These are phyloP conservation scores for Sphaerobolus stellatus DNA, from an alignment of 1,284 basidiomycete genomes.

Conservation along the genomic window DNA sequence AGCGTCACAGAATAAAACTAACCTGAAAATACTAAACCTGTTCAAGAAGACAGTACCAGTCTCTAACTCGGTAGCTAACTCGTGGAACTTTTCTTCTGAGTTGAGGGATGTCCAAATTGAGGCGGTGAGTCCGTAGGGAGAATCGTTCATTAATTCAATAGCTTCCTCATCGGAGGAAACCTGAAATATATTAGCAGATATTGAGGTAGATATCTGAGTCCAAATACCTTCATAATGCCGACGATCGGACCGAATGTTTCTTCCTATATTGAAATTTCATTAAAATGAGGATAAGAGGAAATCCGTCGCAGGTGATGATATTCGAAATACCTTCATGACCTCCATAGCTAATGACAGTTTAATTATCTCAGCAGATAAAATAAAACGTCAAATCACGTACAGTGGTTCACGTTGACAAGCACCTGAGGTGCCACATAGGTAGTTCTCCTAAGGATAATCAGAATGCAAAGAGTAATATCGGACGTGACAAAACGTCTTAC, in stretches of 20 bases:
- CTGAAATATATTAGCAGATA: slow-evolving; percentile 30
- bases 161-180: slow-evolving; percentile 85
- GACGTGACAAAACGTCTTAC: slow-evolving; percentile 42
- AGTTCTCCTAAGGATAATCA: slow-evolving; percentile 55
- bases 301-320: slow-evolving; percentile 22
- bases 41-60: slow-evolving; percentile 94
- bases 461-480: slow-evolving; percentile 1
- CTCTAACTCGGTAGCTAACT: slow-evolving; percentile 72
- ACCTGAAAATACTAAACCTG: slow-evolving; percentile 45
- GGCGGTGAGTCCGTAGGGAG: slow-evolving; percentile 90
- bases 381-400: slow-evolving; percentile 43
- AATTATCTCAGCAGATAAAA: slow-evolving; percentile 8
- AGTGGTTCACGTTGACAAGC: slow-evolving; percentile 82
- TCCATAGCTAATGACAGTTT: slow-evolving; percentile 76
- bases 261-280: slow-evolving; percentile 45
- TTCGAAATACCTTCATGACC: slow-evolving; percentile 77
- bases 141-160: slow-evolving; percentile 90
- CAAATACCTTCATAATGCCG: slow-evolving; percentile 84
- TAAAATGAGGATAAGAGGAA: neutral
- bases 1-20: too few relatives aligned
- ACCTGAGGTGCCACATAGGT: slow-evolving; percentile 90
- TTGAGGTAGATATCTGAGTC: neutral
- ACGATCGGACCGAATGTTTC: slow-evolving; percentile 90
- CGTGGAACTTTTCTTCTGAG: slow-evolving; percentile 68
- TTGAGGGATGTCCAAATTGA: slow-evolving; percentile 84